A percentile compares a stretch with the other conserved stretches of the same genome.
phyloP scores from a whole-genome alignment of 805 yeast species.

The Nakazawaea wyomingensis region DNA sequence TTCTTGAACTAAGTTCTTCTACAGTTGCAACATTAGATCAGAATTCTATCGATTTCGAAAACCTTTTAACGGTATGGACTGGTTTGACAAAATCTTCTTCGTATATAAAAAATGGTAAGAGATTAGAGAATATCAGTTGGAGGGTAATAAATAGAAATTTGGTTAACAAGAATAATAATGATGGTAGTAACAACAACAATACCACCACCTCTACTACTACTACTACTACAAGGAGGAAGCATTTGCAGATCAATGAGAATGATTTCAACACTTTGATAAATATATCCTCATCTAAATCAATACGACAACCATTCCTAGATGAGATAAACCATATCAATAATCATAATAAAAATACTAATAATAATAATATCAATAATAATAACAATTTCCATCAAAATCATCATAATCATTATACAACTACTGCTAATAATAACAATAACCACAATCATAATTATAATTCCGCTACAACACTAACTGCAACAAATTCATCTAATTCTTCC shows the following conservation, averaged over 20 bases:
- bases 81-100: constrained; percentile 29
- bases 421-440: not conserved
- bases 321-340: not conserved
- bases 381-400: not conserved
- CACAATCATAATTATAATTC: no score
- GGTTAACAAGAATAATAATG: not conserved
- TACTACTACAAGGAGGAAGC: no score
- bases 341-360: not conserved
- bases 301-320: constrained; percentile 11
- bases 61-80: constrained; percentile 36
- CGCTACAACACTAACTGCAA: no score
- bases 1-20: constrained; percentile 24
- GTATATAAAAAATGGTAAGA: constrained; percentile 26
- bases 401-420: not conserved
- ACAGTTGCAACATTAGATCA: constrained; percentile 2
- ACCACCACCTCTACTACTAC: no score
- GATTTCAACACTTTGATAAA: constrained; percentile 25
- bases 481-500: no score
- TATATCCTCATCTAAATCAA: constrained; percentile 18
- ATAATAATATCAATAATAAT: no score
- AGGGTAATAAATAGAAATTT: constrained; percentile 28
- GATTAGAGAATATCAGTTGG: constrained; percentile 32
- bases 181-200: not conserved
- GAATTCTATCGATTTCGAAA: constrained; percentile 26
- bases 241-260: constrained; percentile 8